These are phyloP conservation scores for Aspergillus wentii DNA, from an alignment of 495 filamentous ascomycete species.

Conservation along the genomic window DNA sequence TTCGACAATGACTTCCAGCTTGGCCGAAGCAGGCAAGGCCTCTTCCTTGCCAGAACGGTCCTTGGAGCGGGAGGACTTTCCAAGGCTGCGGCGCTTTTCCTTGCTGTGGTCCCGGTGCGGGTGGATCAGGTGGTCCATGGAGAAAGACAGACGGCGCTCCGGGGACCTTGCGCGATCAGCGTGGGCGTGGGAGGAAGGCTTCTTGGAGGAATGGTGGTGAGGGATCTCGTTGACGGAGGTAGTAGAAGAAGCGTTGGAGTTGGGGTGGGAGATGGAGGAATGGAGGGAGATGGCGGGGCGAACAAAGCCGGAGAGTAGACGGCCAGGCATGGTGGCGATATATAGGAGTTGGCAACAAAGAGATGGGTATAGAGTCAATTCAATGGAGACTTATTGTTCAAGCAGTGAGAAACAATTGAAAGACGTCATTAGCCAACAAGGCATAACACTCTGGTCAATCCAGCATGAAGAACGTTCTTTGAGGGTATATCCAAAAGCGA, in stretches of 20 bases:
- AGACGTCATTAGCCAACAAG: too few relatives aligned
- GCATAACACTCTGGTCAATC: too few relatives aligned
- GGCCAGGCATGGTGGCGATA: slow-evolving; percentile 45
- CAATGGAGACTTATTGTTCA: too few relatives aligned
- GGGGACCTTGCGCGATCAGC: slow-evolving; percentile 33
- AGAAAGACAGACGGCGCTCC: slow-evolving; percentile 40
- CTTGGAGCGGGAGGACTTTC: slow-evolving; percentile 35
- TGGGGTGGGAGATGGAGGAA: slow-evolving; percentile 33
- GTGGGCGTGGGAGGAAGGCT: slow-evolving; percentile 18
- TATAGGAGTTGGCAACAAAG: background rate
- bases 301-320: slow-evolving; percentile 42
- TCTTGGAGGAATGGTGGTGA: slow-evolving; percentile 23
- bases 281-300: slow-evolving; percentile 35
- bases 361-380: background rate
- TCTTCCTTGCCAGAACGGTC: slow-evolving; percentile 27
- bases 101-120: slow-evolving; percentile 40
- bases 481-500: background rate
- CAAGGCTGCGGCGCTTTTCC: slow-evolving; percentile 36
- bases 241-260: slow-evolving; percentile 33
- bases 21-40: slow-evolving; percentile 37
- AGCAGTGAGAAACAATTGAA: too few relatives aligned
- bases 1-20: slow-evolving; percentile 75
- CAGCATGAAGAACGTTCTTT: too few relatives aligned
- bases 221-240: slow-evolving; percentile 40
- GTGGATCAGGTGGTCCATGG: slow-evolving; percentile 43